phyloP scores from a whole-genome alignment of 345 rosid genomes.

The Noccaea bulbosa region DNA sequence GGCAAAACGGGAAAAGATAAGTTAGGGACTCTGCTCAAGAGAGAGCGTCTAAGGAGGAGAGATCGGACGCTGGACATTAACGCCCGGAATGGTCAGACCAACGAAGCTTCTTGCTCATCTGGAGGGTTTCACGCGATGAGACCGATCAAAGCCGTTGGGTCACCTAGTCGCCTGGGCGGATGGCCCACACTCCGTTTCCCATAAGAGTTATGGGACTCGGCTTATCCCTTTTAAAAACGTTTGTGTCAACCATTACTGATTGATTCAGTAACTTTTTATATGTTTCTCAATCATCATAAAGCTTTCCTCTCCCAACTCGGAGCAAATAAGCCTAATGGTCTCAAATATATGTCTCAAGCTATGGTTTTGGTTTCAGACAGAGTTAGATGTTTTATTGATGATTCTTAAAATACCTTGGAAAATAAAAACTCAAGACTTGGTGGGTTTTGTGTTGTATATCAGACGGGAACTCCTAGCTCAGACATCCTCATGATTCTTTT shows the following conservation, averaged over 20 bases:
- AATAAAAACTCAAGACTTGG: constrained; percentile 18
- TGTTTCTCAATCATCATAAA: constrained; percentile 10
- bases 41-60: constrained; percentile 55
- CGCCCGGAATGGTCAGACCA: constrained; percentile 24
- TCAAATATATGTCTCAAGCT: constrained; percentile 26
- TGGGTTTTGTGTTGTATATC: constrained; percentile 34
- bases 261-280: not conserved
- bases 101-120: constrained; percentile 44
- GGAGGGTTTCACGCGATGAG: constrained; percentile 47
- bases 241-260: constrained; percentile 7
- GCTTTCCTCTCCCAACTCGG: not conserved
- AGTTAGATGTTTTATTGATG: constrained; percentile 30
- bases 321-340: constrained; percentile 2
- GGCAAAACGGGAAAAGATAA: constrained; percentile 40
- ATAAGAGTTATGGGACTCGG: too few species aligned
- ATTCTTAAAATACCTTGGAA: constrained; percentile 25
- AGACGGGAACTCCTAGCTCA: constrained; percentile 76
- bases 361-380: constrained; percentile 31
- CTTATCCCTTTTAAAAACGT: too few species aligned
- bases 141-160: constrained; percentile 39
- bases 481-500: constrained; percentile 81
- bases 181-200: constrained; percentile 55
- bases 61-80: constrained; percentile 46
- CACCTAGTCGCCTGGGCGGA: constrained; percentile 29
- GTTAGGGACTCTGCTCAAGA: constrained; percentile 47